Percentiles rank a stretch among this genome's conserved stretches.
phyloP scores from a whole-genome alignment of 139 green algal genomes.

The Micractinium sp. region DNA sequence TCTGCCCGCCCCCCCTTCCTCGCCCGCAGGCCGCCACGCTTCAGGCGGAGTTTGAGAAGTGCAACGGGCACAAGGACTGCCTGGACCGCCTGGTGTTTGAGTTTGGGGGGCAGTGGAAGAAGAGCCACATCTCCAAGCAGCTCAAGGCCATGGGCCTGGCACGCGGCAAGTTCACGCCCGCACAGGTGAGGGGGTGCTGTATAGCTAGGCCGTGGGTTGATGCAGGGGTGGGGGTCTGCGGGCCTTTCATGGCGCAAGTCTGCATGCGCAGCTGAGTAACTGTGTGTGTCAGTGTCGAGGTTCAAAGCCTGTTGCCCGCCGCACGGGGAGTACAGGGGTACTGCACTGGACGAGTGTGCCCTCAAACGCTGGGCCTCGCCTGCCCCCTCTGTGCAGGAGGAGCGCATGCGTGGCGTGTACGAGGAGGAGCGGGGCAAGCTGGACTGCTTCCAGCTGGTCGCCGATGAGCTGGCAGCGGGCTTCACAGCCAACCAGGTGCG shows the following conservation, averaged over 20 bases:
- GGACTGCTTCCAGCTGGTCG: slow-evolving; percentile 22
- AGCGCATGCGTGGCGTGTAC: slow-evolving; percentile 32
- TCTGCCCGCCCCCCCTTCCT: neutral
- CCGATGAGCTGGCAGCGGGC: slow-evolving; percentile 13
- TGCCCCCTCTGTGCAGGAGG: slow-evolving; percentile 28
- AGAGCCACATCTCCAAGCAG: slow-evolving; percentile 46
- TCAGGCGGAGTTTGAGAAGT: slow-evolving; percentile 41
- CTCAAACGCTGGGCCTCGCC: too few relatives aligned
- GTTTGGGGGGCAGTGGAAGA: slow-evolving; percentile 53
- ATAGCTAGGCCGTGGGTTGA: neutral
- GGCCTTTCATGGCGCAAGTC: too few relatives aligned
- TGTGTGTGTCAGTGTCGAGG: too few relatives aligned
- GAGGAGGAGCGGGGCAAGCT: slow-evolving; percentile 20
- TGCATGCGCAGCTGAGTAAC: too few relatives aligned
- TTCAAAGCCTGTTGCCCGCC: too few relatives aligned
- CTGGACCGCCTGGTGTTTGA: slow-evolving; percentile 41
- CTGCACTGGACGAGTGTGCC: too few relatives aligned
- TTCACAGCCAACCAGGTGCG: slow-evolving; percentile 40
- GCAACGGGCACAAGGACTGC: slow-evolving; percentile 51
- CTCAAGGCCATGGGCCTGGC: slow-evolving; percentile 57
- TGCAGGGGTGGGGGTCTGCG: neutral
- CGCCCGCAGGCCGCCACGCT: slow-evolving; percentile 7
- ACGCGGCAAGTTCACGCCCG: slow-evolving; percentile 50
- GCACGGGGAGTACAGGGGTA: too few relatives aligned
- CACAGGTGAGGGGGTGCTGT: slow-evolving; percentile 38